Conservation (phyloP, 2,329 filamentous ascomycete genomes). For the Fusarium humuli region DNA sequence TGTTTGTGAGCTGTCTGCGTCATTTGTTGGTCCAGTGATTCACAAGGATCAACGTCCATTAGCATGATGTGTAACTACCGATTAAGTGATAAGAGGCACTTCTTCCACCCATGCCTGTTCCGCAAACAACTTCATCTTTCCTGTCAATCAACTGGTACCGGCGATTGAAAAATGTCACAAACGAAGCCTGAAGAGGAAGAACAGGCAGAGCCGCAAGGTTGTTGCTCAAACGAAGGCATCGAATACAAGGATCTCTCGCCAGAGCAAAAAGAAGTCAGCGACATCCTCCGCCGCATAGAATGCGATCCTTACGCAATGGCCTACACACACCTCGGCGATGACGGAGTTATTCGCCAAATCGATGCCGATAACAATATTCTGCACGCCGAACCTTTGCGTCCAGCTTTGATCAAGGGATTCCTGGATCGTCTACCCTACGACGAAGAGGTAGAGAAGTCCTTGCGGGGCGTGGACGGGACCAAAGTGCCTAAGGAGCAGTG, state of each 20-base stretch:
- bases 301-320: neutral
- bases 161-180: neutral
- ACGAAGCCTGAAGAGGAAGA: accelerated
- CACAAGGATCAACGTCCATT: neutral
- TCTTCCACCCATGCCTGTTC: neutral
- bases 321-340: conserved; percentile 1
- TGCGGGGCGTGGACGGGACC: neutral
- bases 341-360: neutral
- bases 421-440: neutral
- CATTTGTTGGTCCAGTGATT: neutral
- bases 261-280: conserved; percentile 4
- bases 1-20: neutral
- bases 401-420: neutral
- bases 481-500: conserved; percentile 1
- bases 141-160: accelerated
- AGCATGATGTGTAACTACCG: accelerated
- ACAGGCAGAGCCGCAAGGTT: accelerated
- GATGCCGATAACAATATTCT: conserved; percentile 8
- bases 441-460: neutral
- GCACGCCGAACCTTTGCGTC: neutral
- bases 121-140: accelerated
- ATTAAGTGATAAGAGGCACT: neutral
- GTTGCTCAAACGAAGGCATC: neutral
- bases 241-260: conserved; percentile 3
- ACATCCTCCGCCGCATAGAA: conserved; percentile 1